Evolutionary conservation across 2,329 filamentous ascomycete genomes (phyloP).

Genomic region (Fusarium duplospermum): DNA sequence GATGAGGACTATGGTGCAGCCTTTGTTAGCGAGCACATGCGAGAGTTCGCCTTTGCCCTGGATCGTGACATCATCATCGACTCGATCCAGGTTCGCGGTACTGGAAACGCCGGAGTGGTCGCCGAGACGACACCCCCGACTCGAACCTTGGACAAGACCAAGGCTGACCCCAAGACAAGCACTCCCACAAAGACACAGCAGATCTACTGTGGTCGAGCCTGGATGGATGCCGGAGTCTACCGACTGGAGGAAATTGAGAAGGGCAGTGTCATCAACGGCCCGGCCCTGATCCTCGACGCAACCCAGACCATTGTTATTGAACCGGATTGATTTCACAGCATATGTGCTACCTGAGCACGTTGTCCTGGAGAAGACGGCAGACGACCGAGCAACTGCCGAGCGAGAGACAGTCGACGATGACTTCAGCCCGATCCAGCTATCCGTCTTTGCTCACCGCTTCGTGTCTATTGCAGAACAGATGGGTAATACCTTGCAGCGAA

Average conservation of each 20-base stretch:
- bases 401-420: not conserved
- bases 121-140: not conserved
- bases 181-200: not conserved
- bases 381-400: not conserved
- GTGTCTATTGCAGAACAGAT: conserved; percentile 71
- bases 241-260: not conserved
- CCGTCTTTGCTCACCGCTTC: conserved; percentile 66
- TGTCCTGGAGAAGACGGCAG: conserved; percentile 41
- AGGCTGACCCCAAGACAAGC: not conserved
- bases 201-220: conserved; percentile 13
- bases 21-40: conserved; percentile 52
- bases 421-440: conserved; percentile 63
- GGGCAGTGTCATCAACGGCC: not conserved
- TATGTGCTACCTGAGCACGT: conserved; percentile 47
- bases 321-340: conserved; percentile 40
- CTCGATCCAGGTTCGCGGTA: conserved; percentile 47
- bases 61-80: conserved; percentile 54
- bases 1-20: conserved; percentile 51
- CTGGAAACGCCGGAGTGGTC: conserved; percentile 1
- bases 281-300: not conserved
- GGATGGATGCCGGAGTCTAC: conserved; percentile 6
- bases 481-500: conserved; percentile 67
- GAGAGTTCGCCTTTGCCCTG: conserved; percentile 56
- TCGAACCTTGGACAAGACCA: not conserved
- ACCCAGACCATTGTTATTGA: not conserved